Evolutionary conservation across 78 protist genomes (phyloP), one percentile per base, ranked within the genome.

Genomic region (Diacronema lutheri): DNA sequence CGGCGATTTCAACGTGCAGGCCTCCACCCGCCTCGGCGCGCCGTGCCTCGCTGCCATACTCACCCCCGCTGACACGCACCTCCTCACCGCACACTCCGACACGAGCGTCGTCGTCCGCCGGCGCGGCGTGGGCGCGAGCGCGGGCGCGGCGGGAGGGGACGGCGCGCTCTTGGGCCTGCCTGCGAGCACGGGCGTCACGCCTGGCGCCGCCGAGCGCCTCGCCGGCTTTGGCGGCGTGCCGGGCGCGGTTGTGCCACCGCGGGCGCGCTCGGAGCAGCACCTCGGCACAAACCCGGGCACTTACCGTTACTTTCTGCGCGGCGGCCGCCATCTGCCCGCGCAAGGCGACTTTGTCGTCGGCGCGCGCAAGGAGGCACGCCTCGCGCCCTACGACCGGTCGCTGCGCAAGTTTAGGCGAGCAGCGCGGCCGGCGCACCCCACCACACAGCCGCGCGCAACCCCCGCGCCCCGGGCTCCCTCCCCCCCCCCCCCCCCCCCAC

Each of bases 21-120:
- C 82, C 66, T 29, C 79, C 29, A 0, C 88, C 71, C 50, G 7
- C 85, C 81, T 58, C 66, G 6, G 33, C 25, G 87, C 86, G 23
- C 93, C 93, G 20, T 16, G 86, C 37, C n/a, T 73, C 69, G 12
- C 62, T 20, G 23, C 81, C 12, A 88, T 89, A 31, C 40, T 90
- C 40, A 38, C 91, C 74, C 66, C 82, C 31, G 61, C 55, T 58
- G 55, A 57, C 89, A 4, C 61, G 56, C 90, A 41, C 57, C 86
- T 86, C 16, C 78, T 57, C n/a, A 80, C 26, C 21, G 86, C 86
- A 14, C 57, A 26, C 71, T 40, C 84, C 58, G 5, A n/a, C 35
- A 72, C 65, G 33, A 4, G 25, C 12, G 38, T 80, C 16, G 33
- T 37, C 40, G 69, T 86, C 12, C 74, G 74, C 37, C 0, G 31